These are phyloP conservation scores for Coemansia sp. DNA, from an alignment of 192 early-diverging fungal species.

Conservation along the genomic window DNA sequence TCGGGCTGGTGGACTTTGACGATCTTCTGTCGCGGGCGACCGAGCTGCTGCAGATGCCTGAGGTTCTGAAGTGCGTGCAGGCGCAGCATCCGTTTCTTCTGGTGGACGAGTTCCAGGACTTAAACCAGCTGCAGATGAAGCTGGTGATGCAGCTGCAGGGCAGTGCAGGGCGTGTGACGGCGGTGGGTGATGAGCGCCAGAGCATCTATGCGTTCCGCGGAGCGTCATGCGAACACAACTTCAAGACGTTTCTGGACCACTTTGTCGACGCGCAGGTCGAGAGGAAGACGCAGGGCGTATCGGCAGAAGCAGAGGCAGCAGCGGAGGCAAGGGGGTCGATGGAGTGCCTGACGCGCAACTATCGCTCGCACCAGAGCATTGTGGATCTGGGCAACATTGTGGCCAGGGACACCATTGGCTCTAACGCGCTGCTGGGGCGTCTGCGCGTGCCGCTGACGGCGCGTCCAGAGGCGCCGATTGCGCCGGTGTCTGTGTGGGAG, in stretches of 20 bases:
- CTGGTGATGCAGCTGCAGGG: slow-evolving; percentile 42
- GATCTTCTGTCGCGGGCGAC: slow-evolving; percentile 34
- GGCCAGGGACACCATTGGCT: slow-evolving; percentile 34
- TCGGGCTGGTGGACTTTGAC: slow-evolving; percentile 51
- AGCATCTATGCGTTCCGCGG: slow-evolving; percentile 54
- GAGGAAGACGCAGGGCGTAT: not conserved
- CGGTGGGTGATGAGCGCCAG: slow-evolving; percentile 53
- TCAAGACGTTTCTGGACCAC: slow-evolving; percentile 27
- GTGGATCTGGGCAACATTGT: slow-evolving; percentile 53
- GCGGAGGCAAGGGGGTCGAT: slow-evolving; percentile 3
- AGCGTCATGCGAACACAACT: slow-evolving; percentile 48
- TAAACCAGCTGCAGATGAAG: slow-evolving; percentile 49
- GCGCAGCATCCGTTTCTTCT: slow-evolving; percentile 35
- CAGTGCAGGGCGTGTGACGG: slow-evolving; percentile 37
- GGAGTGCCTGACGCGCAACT: slow-evolving; percentile 47
- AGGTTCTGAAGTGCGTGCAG: slow-evolving; percentile 20
- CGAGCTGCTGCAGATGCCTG: slow-evolving; percentile 16
- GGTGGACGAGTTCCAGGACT: slow-evolving; percentile 55
- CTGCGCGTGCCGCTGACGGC: slow-evolving; percentile 39
- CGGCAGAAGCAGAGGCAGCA: too few relatives aligned
- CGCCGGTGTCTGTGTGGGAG: slow-evolving; percentile 53
- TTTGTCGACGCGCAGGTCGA: slow-evolving; percentile 49
- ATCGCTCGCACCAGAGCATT: slow-evolving; percentile 52
- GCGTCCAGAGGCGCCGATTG: slow-evolving; percentile 25
- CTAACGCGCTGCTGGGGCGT: slow-evolving; percentile 21